Evolutionary conservation across 1,284 basidiomycete species (phyloP), one percentile per base, ranked within the genome.

Genomic region (Macrocystidia cucumis): DNA sequence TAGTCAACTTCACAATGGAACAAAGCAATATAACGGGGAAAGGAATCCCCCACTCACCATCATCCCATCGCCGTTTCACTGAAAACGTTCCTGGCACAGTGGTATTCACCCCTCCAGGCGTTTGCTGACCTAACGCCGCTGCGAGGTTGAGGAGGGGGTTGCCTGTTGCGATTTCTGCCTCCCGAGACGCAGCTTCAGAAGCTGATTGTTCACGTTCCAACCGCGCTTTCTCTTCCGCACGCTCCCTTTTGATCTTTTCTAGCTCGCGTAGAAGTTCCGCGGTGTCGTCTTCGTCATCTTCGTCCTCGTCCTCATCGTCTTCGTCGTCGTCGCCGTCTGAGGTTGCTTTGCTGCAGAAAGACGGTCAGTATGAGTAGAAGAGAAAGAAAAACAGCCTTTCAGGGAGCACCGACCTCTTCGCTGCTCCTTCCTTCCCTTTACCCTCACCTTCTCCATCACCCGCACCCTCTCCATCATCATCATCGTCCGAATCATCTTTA

Each of bases 1-100:
- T 39, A 37, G 11, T 34, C 21, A 38, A 18, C 30, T 26, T 7
- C 24, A 9, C 22, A 20, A 38, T 27, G 24, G 17, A 9, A 25
- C 28, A 32, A 6, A 34, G 7, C 18, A 9, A 23, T 9, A 9
- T 16, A 39, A 32, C 22, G 24, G 13, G 28, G 22, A 42, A 29
- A 22, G n/a, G 37, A 25, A 25, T 17, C 9, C 9, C n/a, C n/a
- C n/a, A 54, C 74, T 29, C 18, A 87, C 86, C 90, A 53, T 96
- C 91, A 55, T 97, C 92, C 92, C 92, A 97, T 36, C 92, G 72
- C 48, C 83, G 71, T 65, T 95, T 95, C 42, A 97, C 91, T 9
- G 88, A 75, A 52, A 97, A 96, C 8, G 84, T 79, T 4, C 85
- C 84, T 0, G 79, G 78, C n/a, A 71, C 73, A 1, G 82, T 83